Evolutionary conservation across 352 stramenopile species (phyloP).

Genomic region (Pythium dissimile): DNA sequence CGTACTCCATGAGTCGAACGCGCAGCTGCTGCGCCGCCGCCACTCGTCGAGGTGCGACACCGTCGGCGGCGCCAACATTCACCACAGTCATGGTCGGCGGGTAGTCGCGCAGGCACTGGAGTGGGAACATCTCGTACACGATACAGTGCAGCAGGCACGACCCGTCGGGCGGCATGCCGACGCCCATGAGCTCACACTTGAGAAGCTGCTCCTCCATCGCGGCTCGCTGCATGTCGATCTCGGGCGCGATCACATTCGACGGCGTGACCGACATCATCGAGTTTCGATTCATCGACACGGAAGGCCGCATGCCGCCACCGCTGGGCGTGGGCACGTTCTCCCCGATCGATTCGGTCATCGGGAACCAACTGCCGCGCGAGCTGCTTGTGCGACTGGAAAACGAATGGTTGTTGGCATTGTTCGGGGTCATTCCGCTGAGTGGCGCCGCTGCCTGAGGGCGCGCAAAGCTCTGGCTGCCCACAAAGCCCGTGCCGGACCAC

Average conservation of each 20-base stretch:
- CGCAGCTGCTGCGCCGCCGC: conserved; percentile 61
- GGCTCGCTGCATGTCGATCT: conserved; percentile 69
- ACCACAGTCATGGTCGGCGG: conserved; percentile 70
- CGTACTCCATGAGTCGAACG: conserved; percentile 72
- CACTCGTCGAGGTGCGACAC: conserved; percentile 66
- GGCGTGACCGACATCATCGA: conserved; percentile 67
- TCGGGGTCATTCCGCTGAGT: conserved; percentile 7
- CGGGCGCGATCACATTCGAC: conserved; percentile 59
- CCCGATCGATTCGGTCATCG: conserved; percentile 27
- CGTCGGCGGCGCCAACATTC: conserved; percentile 76
- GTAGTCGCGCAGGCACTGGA: conserved; percentile 74
- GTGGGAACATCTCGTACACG: conserved; percentile 83
- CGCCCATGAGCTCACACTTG: conserved; percentile 55
- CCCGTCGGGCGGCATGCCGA: conserved; percentile 78
- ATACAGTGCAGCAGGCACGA: conserved; percentile 82
- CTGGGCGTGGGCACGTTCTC: conserved; percentile 15
- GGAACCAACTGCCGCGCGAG: conserved; percentile 59
- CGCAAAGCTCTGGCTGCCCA: conserved; percentile 59
- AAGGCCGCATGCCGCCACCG: conserved; percentile 20
- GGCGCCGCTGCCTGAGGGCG: conserved; percentile 17
- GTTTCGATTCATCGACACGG: conserved; percentile 27
- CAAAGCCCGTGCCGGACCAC: conserved; percentile 79
- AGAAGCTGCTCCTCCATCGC: conserved; percentile 76
- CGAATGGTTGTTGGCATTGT: conserved; percentile 19
- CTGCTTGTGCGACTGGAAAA: conserved; percentile 29